These are phyloP conservation scores for Xylariales sp. DNA, from an alignment of 2,329 filamentous ascomycete genomes.

Conservation along the genomic window DNA sequence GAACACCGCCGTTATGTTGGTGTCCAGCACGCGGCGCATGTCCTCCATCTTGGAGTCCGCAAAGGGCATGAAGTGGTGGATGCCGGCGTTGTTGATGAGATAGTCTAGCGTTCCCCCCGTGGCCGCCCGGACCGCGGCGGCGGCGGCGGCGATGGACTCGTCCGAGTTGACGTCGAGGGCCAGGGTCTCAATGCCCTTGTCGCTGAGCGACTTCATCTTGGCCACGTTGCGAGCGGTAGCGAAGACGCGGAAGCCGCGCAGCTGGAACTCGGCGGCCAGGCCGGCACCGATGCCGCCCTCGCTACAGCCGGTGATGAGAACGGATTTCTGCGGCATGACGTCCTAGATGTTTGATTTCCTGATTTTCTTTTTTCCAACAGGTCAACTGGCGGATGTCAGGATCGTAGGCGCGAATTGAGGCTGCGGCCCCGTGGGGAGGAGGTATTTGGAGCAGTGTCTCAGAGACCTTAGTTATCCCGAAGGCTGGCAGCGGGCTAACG, in stretches of 20 bases:
- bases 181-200: neutral
- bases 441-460: no score
- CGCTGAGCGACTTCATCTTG: neutral
- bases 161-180: slow-evolving; percentile 1
- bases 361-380: no score
- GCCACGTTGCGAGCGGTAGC: neutral
- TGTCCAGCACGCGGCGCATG: slow-evolving; percentile 2
- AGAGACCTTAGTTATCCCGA: no score
- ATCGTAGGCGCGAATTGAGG: no score
- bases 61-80: slow-evolving; percentile 1
- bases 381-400: no score
- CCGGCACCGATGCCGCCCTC: neutral
- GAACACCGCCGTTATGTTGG: slow-evolving; percentile 3
- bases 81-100: slow-evolving; percentile 8
- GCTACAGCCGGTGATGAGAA: slow-evolving; percentile 1
- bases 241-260: neutral
- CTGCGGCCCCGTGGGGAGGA: no score
- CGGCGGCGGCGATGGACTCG: slow-evolving; percentile 1
- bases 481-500: no score
- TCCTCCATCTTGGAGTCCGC: slow-evolving; percentile 3
- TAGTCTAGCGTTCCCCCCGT: slow-evolving; percentile 1
- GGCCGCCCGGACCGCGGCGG: neutral
- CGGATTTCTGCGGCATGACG: neutral
- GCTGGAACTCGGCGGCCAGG: neutral
- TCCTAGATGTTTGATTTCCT: no score